Evolutionary conservation across 345 rosid genomes (phyloP), one percentile per base, ranked within the genome.

Genomic region (Isatis tinctoria): DNA sequence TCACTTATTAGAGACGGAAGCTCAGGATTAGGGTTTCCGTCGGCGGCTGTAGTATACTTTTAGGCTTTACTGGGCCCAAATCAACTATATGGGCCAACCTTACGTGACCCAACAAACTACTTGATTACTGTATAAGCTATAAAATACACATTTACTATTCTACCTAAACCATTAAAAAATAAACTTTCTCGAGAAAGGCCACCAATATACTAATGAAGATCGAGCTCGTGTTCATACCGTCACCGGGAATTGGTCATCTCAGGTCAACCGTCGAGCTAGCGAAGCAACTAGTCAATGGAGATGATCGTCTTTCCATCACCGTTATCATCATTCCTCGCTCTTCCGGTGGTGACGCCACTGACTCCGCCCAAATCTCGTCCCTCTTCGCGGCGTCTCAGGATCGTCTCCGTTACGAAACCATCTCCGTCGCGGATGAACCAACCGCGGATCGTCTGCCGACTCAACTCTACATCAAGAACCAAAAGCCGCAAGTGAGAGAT

Each of bases 171-270:
- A n/a, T n/a, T n/a, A n/a, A n/a, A n/a, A n/a, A n/a, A n/a, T n/a
- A n/a, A 4, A 1, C 45, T 1, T 32, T 22, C 35, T 20, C 6
- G 2, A 2, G 11, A 65, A 44, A 16, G 2, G 18, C 8, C 5
- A 45, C n/a, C n/a, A n/a, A n/a, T n/a, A n/a, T n/a, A n/a, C n/a
- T 18, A 20, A 77, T 48, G 69, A 75, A 35, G 65, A 67, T 74
- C 11, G 83, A 80, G 76, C 82, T 89, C 0, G 86, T 87, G n/a
- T 80, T 89, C 78, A 65, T 87, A 39, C 89, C 92, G 0, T 1
- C 67, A 8, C 81, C 86, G 3, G 82, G 26, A 3, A 59, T 62
- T 0, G 91, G 91, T 20, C 91, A 90, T 74, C 79, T 87, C 17
- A 17, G 58, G 6, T 67, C 87, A 13, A 13, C 78, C 1, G 74